Conservation (phyloP, 768 basidiomycete species). For the Leccinellum rugosiceps region DNA sequence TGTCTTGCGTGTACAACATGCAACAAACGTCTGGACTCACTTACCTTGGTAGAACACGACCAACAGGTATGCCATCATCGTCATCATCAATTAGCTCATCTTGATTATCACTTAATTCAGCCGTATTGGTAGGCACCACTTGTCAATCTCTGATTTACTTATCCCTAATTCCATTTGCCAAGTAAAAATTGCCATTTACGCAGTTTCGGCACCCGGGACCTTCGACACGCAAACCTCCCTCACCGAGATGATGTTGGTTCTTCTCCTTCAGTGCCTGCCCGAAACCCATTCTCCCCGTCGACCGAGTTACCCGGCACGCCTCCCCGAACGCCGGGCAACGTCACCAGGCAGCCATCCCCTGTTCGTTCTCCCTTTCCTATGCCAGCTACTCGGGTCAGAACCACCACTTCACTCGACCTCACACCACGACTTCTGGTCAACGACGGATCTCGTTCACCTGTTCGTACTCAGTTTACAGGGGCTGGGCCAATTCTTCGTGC, state of each 20-base stretch:
- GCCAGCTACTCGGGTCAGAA: slow-evolving; percentile 23
- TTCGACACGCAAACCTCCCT: slow-evolving; percentile 70
- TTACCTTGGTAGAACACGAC: slow-evolving; percentile 78
- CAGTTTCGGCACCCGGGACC: slow-evolving; percentile 73
- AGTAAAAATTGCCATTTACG: slow-evolving; percentile 84
- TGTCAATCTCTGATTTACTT: background rate
- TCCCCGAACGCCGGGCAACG: slow-evolving; percentile 17
- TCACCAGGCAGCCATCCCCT: slow-evolving; percentile 25
- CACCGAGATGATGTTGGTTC: slow-evolving; percentile 38
- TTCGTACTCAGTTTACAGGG: slow-evolving; percentile 28
- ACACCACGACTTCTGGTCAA: slow-evolving; percentile 11
- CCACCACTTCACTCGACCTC: slow-evolving; percentile 26
- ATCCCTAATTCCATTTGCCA: slow-evolving; percentile 4
- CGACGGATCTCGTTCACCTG: slow-evolving; percentile 25
- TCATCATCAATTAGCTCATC: background rate
- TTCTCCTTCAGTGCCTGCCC: slow-evolving; percentile 33
- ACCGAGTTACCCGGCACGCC: slow-evolving; percentile 9
- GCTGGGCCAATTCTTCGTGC: slow-evolving; percentile 37
- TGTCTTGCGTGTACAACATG: slow-evolving; percentile 79
- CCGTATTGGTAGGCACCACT: slow-evolving; percentile 41
- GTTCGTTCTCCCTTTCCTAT: slow-evolving; percentile 33
- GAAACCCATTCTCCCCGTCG: slow-evolving; percentile 18
- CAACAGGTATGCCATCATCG: slow-evolving; percentile 52
- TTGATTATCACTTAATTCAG: slow-evolving; percentile 19
- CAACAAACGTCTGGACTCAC: slow-evolving; percentile 74